Base-by-base conservation (phyloP, 176 grass and related monocot species). In the Themeda triandra region DNA sequence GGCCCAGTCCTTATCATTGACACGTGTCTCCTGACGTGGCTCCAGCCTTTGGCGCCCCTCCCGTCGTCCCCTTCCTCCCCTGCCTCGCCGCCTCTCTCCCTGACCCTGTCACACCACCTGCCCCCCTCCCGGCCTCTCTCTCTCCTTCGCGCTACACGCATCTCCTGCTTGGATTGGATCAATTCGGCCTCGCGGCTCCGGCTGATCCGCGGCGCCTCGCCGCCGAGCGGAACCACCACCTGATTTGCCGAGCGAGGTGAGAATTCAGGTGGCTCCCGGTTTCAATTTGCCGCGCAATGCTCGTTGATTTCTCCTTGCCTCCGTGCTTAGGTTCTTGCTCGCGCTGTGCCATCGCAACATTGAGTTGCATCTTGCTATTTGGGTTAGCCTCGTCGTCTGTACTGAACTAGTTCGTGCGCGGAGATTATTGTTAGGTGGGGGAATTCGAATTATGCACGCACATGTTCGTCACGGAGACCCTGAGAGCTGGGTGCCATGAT, bases 21-120 rank as follows among this genome's bases (percentile, higher is more conserved):
- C 91, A 96, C 93, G 93, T 93, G 93, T 85, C 67, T 72, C 71
- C 73, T 93, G 93, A 96, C 93, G 91, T 96, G 91, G 91, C 80
- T 72, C 82, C 82, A 86, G 83, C 80, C 72, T 82, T 92, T 87
- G 80, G 82, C 86, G 75, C 79, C 84, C 81, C 24, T 46, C 59
- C 46, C 69, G 25, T 33, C 49, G 13, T 35, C 51, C 36, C 29
- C 54, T 41, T 59, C 37, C 59, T 36, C 19, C 6, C 31, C 67
- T 10, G 63, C 12, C 70, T 10, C 73, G 69, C 51, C 44, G 25
- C 78, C n/a, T 73, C 70, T 27, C 54, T 11, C 6, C 6, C 42
- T 44, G 33, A 35, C 42, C 25, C 51, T 54, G 56, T 5, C 63
- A 8, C 64, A 10, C 72, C 85, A 5, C 73, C 48, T 19, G 11